Evolutionary conservation across 1,284 basidiomycete genomes (phyloP), one percentile per base, ranked within the genome.

Genomic region (Laetiporus sulphureus): DNA sequence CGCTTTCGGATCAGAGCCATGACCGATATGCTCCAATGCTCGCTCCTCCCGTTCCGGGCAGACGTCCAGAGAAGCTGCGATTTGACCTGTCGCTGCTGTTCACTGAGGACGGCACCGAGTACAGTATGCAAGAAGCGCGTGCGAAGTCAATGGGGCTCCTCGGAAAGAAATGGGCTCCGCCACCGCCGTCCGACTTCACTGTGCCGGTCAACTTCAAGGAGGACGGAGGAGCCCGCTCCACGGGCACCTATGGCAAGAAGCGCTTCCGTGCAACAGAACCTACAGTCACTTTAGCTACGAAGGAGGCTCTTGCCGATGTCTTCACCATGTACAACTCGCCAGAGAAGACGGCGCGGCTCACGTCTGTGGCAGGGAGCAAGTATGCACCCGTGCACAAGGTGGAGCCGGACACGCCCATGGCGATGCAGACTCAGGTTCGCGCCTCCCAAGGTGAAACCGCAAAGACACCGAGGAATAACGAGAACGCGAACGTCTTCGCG

Each of bases 301-400:
- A 91, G 61, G 88, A 91, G 49, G 93, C 93, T 3, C 71, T 94
- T 39, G 86, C 79, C n/a, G 92, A 95, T 59, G 90, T 96, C 29
- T 91, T 91, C 66, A 84, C 83, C 44, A 89, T 96, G 81, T 94
- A 91, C 61, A 94, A 95, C 60, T 87, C 84, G 6, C 86, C 85
- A 2, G 83, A 87, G 47, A 84, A 83, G 64, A 90, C 86, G 0
- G 73, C 75, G 36, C 74, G 66, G 23, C 57, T 56, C 22, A 50
- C 69, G 25, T 43, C 69, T 4, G 58, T 65, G 42, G 60, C 71
- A 10, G 83, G 83, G 15, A 82, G 76, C 52, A 86, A 85, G 54
- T 73, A 85, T 56, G 81, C 80, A 1, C 80, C 82, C 22, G 65
- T 84, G 24, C 75, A 69, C 58, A 79, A 73, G 54, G 64, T 86